phyloP scores from a whole-genome alignment of 2,329 filamentous ascomycete genomes.

The Cytospora schulzeri region DNA sequence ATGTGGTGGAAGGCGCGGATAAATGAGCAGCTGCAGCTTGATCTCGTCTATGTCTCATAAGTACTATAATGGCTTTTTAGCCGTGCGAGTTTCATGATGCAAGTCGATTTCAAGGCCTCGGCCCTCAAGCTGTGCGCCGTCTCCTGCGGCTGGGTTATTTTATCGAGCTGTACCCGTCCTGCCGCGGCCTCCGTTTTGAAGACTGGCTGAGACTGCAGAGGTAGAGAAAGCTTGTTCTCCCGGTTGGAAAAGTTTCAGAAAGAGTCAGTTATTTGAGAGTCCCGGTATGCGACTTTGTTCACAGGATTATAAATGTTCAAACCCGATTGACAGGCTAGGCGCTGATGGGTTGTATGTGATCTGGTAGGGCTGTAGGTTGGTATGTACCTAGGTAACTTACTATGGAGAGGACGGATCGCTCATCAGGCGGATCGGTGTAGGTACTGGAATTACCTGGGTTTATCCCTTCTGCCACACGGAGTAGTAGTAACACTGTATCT shows the following conservation, averaged over 20 bases:
- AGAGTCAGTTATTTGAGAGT: conserved; percentile 9
- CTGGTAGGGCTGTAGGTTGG: background rate
- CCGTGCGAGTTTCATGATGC: conserved; percentile 7
- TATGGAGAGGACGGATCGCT: background rate
- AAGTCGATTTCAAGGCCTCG: background rate
- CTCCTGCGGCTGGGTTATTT: background rate
- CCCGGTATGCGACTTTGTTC: conserved; percentile 1
- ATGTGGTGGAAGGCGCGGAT: conserved; percentile 29
- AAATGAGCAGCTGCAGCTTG: conserved; percentile 29
- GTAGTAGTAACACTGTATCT: background rate
- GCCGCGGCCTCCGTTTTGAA: conserved; percentile 7
- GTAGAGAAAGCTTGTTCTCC: conserved; percentile 12
- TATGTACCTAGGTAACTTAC: background rate
- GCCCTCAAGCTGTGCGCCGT: background rate
- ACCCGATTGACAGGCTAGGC: background rate
- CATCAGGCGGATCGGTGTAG: background rate
- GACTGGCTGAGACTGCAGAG: conserved; percentile 5
- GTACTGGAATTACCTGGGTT: background rate
- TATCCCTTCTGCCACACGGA: background rate
- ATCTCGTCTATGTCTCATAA: conserved; percentile 30
- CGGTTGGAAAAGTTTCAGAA: conserved; percentile 7
- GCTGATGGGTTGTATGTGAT: background rate
- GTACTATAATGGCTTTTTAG: conserved; percentile 4
- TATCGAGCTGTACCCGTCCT: background rate
- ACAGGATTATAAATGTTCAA: background rate